Evolutionary conservation across 1,284 basidiomycete species (phyloP), one percentile per base, ranked within the genome.

Genomic region (Fomitopsis palustris): DNA sequence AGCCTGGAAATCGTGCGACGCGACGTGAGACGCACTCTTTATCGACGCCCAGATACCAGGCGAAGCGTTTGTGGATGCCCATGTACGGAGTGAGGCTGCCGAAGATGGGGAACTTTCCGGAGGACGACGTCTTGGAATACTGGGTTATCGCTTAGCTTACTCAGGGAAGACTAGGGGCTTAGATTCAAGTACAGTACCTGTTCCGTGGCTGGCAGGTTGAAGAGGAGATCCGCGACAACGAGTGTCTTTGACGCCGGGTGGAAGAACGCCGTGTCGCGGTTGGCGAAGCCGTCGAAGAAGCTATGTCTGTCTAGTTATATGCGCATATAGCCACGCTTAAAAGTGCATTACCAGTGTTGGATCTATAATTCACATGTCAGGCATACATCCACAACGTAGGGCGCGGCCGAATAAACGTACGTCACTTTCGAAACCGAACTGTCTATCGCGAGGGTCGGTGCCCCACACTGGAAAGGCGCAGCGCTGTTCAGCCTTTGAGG

Each of bases 231-330:
- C 0, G 92, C 96, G 70, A 92, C 80, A 58, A 98, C 83, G 56
- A 98, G 77, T 0, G 90, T 88, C 70, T 87, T 92, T 16, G 87
- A 90, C 0, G 86, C 81, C 16, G 79, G 76, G 70, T 98, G 96
- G 62, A 92, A 83, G 72, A 96, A 97, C 0, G 93, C 93, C 17
- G 97, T 85, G 63, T 98, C 96, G 70, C 93, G 87, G 72, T 95
- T 96, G 65, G 78, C 78, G 73, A 90, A 88, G 0, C 93, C 90
- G 14, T 90, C 81, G 68, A 96, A 95, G 71, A 89, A 92, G 68
- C 88, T 93, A 68, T 0, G 67, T 61, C 33, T 7, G n/a, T 43
- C 14, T 17, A 47, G 1, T 37, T 37, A 37, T 16, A 47, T 47
- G 45, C 12, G 25, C 12, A 10, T 16, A 53, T 35, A 17, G 5